phyloP scores from a whole-genome alignment of 75 land plant genomes.

The Azolla pinnata region DNA sequence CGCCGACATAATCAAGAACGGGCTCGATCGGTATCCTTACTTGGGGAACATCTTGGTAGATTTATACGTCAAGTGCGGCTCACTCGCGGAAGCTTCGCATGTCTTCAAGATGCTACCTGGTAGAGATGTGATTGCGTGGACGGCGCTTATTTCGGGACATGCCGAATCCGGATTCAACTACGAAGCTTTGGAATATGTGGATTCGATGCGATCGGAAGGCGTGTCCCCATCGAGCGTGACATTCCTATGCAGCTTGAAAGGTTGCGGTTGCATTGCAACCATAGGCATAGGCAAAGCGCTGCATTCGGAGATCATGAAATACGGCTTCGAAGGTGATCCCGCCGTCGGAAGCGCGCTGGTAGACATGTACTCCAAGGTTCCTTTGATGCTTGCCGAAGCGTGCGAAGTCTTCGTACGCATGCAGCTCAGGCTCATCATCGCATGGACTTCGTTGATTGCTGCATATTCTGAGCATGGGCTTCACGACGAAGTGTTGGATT shows the following conservation, averaged over 20 bases:
- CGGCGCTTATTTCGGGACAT: slow-evolving; percentile 16
- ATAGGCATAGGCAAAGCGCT: slow-evolving; percentile 11
- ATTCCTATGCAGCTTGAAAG: slow-evolving; percentile 29
- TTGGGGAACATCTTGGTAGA: slow-evolving; percentile 41
- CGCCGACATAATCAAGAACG: slow-evolving; percentile 23
- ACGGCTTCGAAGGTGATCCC: slow-evolving; percentile 8
- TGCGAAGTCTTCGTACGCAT: no score
- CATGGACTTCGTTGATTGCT: no score
- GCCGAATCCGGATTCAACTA: slow-evolving; percentile 13
- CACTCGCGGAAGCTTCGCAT: slow-evolving; percentile 7
- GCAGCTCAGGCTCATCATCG: no score
- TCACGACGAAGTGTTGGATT: no score
- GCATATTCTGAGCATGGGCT: no score
- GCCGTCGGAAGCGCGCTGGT: neutral
- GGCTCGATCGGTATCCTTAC: slow-evolving; percentile 24
- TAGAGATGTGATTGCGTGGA: slow-evolving; percentile 13
- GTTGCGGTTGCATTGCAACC: slow-evolving; percentile 15
- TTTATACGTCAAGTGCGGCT: slow-evolving; percentile 21
- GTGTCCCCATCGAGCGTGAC: slow-evolving; percentile 22
- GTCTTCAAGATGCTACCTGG: slow-evolving; percentile 15
- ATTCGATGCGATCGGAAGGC: slow-evolving; percentile 18
- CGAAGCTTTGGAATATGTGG: slow-evolving; percentile 23
- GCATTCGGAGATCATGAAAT: slow-evolving; percentile 6
- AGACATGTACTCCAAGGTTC: slow-evolving; percentile 18
- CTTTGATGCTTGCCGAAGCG: no score